Evolutionary conservation across 2,329 filamentous ascomycete genomes (phyloP).

Genomic region (Penicillium sp.): DNA sequence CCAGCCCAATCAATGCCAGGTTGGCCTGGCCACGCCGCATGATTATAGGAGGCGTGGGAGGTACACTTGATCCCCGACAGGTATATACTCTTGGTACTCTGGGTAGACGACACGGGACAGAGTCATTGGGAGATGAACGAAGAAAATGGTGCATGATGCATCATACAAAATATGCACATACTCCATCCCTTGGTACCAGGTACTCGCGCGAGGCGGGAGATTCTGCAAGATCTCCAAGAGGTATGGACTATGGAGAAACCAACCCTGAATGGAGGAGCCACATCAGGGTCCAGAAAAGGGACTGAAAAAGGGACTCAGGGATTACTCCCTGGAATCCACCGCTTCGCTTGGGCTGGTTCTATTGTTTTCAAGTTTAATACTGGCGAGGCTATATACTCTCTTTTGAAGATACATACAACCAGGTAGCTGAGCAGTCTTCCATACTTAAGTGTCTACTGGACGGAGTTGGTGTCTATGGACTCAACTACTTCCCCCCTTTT

Average conservation of each 20-base stretch:
- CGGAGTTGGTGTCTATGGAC: too few relatives aligned
- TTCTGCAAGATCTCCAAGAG: slow-evolving; percentile 4
- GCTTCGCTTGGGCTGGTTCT: neutral
- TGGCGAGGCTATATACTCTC: neutral
- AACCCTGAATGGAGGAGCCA: slow-evolving; percentile 1
- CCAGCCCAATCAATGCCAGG: neutral
- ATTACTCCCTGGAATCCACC: neutral
- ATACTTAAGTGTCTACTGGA: too few relatives aligned
- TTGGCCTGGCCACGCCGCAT: neutral
- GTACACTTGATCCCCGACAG: neutral
- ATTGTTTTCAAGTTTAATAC: neutral
- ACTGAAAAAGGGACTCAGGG: neutral
- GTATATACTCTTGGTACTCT: neutral
- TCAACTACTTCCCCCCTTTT: neutral
- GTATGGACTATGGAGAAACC: slow-evolving; percentile 12
- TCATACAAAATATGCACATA: slow-evolving; percentile 20
- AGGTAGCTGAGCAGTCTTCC: too few relatives aligned
- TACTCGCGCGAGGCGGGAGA: slow-evolving; percentile 3
- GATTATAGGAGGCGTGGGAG: neutral
- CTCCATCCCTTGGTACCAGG: slow-evolving; percentile 24
- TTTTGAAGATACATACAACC: too few relatives aligned
- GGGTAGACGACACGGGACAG: neutral
- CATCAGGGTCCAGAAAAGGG: slow-evolving; percentile 10
- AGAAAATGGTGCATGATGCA: neutral
- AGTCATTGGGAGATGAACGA: neutral